Conservation (phyloP, 495 filamentous ascomycete species). For the Penicillium mononematosum region DNA sequence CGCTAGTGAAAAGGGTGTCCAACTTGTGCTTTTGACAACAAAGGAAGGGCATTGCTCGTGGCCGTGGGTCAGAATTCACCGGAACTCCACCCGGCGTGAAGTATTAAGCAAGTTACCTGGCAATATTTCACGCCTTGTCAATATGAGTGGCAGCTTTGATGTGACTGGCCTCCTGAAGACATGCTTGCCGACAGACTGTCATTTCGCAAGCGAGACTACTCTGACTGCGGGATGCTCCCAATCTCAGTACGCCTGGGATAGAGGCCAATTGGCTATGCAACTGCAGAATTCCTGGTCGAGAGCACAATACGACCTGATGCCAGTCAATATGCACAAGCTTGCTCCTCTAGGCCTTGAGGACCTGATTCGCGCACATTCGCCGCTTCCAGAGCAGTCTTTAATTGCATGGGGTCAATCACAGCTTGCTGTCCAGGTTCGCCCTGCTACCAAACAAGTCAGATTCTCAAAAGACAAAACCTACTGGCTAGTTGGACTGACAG, state of each 20-base stretch:
- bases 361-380: constrained; percentile 8
- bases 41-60: constrained; percentile 7
- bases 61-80: constrained; percentile 25
- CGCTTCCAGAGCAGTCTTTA: constrained; percentile 8
- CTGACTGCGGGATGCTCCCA: constrained; percentile 6
- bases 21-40: constrained; percentile 23
- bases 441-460: constrained; percentile 20
- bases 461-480: constrained; percentile 50
- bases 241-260: background rate
- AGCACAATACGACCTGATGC: constrained; percentile 3
- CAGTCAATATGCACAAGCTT: constrained; percentile 15
- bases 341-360: constrained; percentile 5
- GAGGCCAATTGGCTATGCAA: constrained; percentile 3
- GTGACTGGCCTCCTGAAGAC: constrained; percentile 3
- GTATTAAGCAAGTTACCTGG: constrained; percentile 14
- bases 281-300: constrained; percentile 15
- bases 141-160: constrained; percentile 8
- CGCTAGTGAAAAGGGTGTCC: constrained; percentile 15
- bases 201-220: constrained; percentile 15
- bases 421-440: constrained; percentile 16
- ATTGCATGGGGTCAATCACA: constrained; percentile 13
- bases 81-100: constrained; percentile 16
- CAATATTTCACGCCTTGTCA: constrained; percentile 18
- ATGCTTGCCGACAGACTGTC: constrained; percentile 13
- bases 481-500: constrained; percentile 55